Percentiles rank a stretch among this genome's conserved stretches.
Conservation (phyloP, 441 rosid species). For the Gossypium davidsonii region DNA sequence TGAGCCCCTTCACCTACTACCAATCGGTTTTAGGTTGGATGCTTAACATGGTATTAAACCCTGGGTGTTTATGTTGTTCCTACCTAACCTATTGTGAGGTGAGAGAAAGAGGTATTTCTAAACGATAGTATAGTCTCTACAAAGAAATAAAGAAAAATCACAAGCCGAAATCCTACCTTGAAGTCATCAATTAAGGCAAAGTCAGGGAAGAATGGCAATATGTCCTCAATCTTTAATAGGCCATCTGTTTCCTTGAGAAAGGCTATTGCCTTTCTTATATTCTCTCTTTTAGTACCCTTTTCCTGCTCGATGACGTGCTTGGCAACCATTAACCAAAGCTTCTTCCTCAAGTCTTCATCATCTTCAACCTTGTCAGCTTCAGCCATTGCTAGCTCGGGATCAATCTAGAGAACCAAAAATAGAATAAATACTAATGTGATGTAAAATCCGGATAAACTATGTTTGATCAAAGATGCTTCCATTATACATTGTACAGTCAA, state of each 20-base stretch:
- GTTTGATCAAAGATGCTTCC: background rate
- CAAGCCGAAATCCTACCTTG: constrained; percentile 49
- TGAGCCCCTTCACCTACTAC: constrained; percentile 2
- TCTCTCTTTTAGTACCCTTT: constrained; percentile 96
- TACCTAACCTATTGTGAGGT: background rate
- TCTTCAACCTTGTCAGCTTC: constrained; percentile 99
- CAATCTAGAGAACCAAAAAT: constrained; percentile 55
- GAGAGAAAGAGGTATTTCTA: background rate
- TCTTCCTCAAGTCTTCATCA: constrained; percentile 97
- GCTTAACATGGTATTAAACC: background rate
- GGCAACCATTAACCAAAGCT: constrained; percentile 99
- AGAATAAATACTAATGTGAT: constrained; percentile 4
- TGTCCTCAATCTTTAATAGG: constrained; percentile 94
- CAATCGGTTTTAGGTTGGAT: background rate
- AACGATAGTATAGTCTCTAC: background rate
- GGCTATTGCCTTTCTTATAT: constrained; percentile 95
- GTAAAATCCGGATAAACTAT: background rate
- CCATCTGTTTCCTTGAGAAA: constrained; percentile 99
- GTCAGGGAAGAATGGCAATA: constrained; percentile 97
- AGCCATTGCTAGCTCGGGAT: constrained; percentile 98
- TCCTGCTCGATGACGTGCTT: constrained; percentile 95
- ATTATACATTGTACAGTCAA: background rate
- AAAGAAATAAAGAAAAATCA: background rate
- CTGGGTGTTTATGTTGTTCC: background rate
- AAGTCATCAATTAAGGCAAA: constrained; percentile 98